Percentiles rank a stretch among this genome's conserved stretches.
These are phyloP conservation scores for Gracilariopsis chorda DNA, from an alignment of 23 red algal genomes.

Conservation along the genomic window DNA sequence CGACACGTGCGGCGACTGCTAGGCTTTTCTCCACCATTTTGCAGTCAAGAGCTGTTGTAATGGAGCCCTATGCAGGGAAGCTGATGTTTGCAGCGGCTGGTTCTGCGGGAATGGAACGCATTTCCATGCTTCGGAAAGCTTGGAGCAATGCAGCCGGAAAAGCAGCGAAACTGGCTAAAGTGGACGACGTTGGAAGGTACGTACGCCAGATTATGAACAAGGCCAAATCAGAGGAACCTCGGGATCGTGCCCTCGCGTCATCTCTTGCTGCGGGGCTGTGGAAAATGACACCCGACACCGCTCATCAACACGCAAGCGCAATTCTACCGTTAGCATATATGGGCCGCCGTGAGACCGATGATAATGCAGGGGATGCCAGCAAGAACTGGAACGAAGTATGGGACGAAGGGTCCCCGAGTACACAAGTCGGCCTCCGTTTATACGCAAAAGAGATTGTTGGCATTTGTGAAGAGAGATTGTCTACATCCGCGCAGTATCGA, in stretches of 20 bases:
- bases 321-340: conserved; percentile 68
- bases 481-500: conserved; percentile 53
- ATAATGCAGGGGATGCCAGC: conserved; percentile 41
- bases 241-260: conserved; percentile 46
- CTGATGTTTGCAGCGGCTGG: conserved; percentile 41
- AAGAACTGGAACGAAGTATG: conserved; percentile 72
- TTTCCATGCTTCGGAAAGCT: conserved; percentile 23
- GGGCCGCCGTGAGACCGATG: conserved; percentile 63
- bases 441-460: conserved; percentile 61
- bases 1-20: conserved; percentile 68
- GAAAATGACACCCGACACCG: conserved; percentile 58
- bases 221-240: conserved; percentile 39
- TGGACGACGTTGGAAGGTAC: conserved; percentile 32
- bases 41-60: conserved; percentile 21
- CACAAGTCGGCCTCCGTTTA: conserved; percentile 53
- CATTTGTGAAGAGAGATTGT: conserved; percentile 39
- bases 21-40: conserved; percentile 46
- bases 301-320: conserved; percentile 45
- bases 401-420: conserved; percentile 61
- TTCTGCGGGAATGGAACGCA: conserved; percentile 55
- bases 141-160: conserved; percentile 59
- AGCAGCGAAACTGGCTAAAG: conserved; percentile 14
- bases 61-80: conserved; percentile 54
- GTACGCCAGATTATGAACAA: conserved; percentile 25
- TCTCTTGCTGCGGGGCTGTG: conserved; percentile 47